Conservation (phyloP, 257 asterid species). For the Solanum virginianum region DNA sequence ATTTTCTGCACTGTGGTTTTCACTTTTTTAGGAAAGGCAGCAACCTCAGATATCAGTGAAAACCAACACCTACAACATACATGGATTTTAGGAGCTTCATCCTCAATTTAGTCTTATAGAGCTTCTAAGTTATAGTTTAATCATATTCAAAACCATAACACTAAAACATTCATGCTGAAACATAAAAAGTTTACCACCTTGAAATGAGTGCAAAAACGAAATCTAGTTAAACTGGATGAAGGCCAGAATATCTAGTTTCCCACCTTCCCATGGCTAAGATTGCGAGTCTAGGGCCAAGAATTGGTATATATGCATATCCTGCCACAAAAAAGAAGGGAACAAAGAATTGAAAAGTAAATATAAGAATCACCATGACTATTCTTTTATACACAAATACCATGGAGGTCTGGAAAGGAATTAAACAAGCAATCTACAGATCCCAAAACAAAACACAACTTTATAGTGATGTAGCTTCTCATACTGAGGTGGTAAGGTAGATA, state of each 20-base stretch:
- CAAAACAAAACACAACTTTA: background rate
- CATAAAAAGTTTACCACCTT: background rate
- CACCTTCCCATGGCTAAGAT: background rate
- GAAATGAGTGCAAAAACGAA: background rate
- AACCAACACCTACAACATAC: background rate
- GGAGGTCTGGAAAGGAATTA: background rate
- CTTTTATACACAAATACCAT: background rate
- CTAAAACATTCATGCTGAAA: background rate
- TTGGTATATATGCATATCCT: background rate
- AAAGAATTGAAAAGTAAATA: constrained; percentile 10
- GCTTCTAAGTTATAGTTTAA: background rate
- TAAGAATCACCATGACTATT: background rate
- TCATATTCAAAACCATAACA: background rate
- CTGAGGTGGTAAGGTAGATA: background rate
- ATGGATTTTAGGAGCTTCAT: background rate
- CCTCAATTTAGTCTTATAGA: background rate
- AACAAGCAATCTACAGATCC: background rate
- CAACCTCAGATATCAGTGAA: background rate
- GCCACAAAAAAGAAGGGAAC: background rate
- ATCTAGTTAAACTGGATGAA: background rate
- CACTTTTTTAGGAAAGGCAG: background rate
- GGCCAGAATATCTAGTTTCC: background rate
- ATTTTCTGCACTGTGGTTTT: background rate
- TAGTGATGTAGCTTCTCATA: background rate
- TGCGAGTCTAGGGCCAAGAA: background rate